These are phyloP conservation scores for Fragaria vesca DNA, from an alignment of 306 rosid genomes.

Conservation along the genomic window DNA sequence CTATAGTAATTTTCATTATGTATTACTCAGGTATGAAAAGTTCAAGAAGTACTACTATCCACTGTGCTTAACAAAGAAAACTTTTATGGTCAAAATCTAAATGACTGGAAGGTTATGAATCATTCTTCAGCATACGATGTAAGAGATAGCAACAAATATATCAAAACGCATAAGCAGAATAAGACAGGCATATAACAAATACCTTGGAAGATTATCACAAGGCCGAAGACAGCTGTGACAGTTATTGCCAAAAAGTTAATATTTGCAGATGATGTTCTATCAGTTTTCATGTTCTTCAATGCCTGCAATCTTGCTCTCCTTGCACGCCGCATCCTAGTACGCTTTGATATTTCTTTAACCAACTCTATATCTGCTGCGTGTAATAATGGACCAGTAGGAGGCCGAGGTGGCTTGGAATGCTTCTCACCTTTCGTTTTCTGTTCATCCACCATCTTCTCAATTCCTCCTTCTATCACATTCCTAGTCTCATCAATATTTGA, in stretches of 20 bases:
- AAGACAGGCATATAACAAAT: neutral
- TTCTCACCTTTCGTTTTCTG: slow-evolving; percentile 17
- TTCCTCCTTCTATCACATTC: slow-evolving; percentile 6
- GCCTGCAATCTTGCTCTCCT: slow-evolving; percentile 20
- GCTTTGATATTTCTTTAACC: slow-evolving; percentile 32
- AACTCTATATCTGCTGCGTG: slow-evolving; percentile 32
- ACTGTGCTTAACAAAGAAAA: neutral
- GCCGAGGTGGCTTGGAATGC: slow-evolving; percentile 41
- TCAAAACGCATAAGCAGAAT: neutral
- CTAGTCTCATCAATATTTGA: slow-evolving; percentile 4
- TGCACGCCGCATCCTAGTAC: slow-evolving; percentile 18
- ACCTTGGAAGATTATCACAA: slow-evolving; percentile 41
- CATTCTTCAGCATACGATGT: neutral
- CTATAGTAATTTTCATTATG: neutral
- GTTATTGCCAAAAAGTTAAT: slow-evolving; percentile 24
- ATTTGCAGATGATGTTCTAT: slow-evolving; percentile 25
- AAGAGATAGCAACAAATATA: neutral
- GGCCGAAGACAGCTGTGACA: slow-evolving; percentile 32
- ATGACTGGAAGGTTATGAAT: neutral
- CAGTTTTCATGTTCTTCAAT: slow-evolving; percentile 21
- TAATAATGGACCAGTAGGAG: slow-evolving; percentile 35
- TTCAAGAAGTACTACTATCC: neutral
- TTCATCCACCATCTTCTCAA: slow-evolving; percentile 17
- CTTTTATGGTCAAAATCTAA: neutral
- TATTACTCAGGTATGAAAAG: neutral